Base-by-base conservation (phyloP, 805 yeast genomes). In the Yarrowia phangngaensis region DNA sequence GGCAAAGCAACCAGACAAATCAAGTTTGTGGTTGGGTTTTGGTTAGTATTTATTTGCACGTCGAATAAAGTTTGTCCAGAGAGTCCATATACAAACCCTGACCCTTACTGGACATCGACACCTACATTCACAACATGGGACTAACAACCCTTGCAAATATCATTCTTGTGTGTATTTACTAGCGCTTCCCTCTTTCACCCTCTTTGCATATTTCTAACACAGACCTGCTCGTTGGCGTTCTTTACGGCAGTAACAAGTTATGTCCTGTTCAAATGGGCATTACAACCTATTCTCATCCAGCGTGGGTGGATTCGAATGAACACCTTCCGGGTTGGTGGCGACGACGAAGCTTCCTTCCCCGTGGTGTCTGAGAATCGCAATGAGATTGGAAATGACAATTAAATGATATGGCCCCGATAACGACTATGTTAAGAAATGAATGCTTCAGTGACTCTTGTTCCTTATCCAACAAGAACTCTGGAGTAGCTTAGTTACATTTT, bases 221-320 rank as follows among this genome's bases (percentile, higher is more conserved):
- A 56, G 58, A 56, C 57, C 1, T 13, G 54, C 36, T 28, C 50
- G 14, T 50, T 56, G 33, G 30, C 53, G 15, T 31, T 29, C 24
- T 30, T 48, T 36, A 40, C 56, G 38, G 47, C 29, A 4, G 52
- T 49, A 4, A 35, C 52, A 9, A 28, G 53, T 13, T 56, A 46
- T 29, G 23, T 46, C 17, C 28, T 52, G 28, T 53, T 52, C 43
- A 30, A 36, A 15, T 36, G 52, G 52, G 59, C 59, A 3, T 36
- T 56, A 22, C 53, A 53, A 46, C 57, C 56, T 7, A 52, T 55
- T 23, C 36, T 53, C 29, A 33, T 43, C 15, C 51, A 31, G 45
- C 48, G 35, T 11, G 48, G 48, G 22, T 41, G 48, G 48, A 41
- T 41, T 14, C 29, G 48, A 41, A 41, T 41, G 48, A 41, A 41